phyloP scores from a whole-genome alignment of 2,329 filamentous ascomycete genomes.

The Coniochaeta pulveracea region DNA sequence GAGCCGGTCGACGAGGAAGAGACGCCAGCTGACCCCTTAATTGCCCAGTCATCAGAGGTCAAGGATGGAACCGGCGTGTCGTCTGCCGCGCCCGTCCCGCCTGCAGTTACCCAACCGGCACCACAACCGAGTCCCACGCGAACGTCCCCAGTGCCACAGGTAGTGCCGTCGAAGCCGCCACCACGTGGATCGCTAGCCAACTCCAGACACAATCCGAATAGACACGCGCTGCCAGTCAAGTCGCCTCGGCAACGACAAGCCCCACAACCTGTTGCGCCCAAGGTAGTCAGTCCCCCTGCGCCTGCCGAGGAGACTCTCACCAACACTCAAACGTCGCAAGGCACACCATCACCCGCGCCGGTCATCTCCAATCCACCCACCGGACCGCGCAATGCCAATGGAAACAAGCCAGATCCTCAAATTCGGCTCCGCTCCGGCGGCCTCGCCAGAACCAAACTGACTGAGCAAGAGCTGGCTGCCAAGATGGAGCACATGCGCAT shows the following conservation, averaged over 20 bases:
- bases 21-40: constrained; percentile 5
- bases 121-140: too few relatives aligned
- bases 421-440: constrained; percentile 40
- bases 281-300: neutral
- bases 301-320: constrained; percentile 4
- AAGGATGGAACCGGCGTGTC: constrained; percentile 4
- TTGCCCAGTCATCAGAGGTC: constrained; percentile 4
- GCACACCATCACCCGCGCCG: constrained; percentile 10
- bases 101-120: too few relatives aligned
- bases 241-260: too few relatives aligned
- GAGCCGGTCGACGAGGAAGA: constrained; percentile 32
- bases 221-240: too few relatives aligned
- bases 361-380: constrained; percentile 18
- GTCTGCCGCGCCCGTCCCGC: constrained; percentile 2
- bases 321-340: constrained; percentile 8
- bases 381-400: too few relatives aligned
- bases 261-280: neutral
- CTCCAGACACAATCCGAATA: too few relatives aligned
- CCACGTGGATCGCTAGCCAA: too few relatives aligned
- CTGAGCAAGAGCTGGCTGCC: constrained; percentile 43
- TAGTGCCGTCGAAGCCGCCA: constrained; percentile 7
- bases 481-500: constrained; percentile 53
- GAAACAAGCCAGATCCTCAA: constrained; percentile 22
- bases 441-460: constrained; percentile 49
- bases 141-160: constrained; percentile 11